These are phyloP conservation scores for Rhodotorula sp. DNA, from an alignment of 1,284 basidiomycete species.

Conservation along the genomic window DNA sequence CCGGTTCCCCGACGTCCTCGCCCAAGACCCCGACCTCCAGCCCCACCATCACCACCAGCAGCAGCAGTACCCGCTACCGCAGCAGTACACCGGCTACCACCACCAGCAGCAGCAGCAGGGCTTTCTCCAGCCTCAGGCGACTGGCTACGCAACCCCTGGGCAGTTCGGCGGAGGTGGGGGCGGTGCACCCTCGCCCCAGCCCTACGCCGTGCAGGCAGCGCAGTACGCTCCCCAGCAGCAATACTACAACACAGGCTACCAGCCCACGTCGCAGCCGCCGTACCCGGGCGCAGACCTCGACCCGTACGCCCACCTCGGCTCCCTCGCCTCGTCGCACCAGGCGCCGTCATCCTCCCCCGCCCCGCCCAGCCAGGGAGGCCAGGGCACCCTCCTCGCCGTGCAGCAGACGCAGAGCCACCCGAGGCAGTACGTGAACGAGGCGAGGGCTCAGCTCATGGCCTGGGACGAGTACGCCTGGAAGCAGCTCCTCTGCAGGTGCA, in stretches of 20 bases:
- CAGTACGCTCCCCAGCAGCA: neutral
- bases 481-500: slow-evolving; percentile 24
- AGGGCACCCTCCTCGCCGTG: slow-evolving; percentile 13
- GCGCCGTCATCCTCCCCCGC: neutral
- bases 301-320: slow-evolving; percentile 33
- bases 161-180: neutral
- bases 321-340: slow-evolving; percentile 2
- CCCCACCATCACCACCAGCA: neutral
- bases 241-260: neutral
- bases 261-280: neutral
- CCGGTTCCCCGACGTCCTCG: slow-evolving; percentile 29
- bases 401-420: slow-evolving; percentile 35
- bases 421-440: slow-evolving; percentile 32
- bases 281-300: slow-evolving; percentile 29
- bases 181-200: neutral
- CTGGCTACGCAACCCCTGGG: slow-evolving; percentile 5
- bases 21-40: slow-evolving; percentile 10
- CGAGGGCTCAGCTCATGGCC: slow-evolving; percentile 18
- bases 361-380: no score
- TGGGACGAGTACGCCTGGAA: slow-evolving; percentile 40
- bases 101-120: neutral
- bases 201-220: neutral
- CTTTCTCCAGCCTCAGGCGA: slow-evolving; percentile 13
- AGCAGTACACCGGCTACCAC: slow-evolving; percentile 4
- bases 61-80: slow-evolving; percentile 12